Percentiles rank a stretch among this genome's conserved stretches.
These are phyloP conservation scores for Fusarium sp. DNA, from an alignment of 2,329 filamentous ascomycete genomes.

Conservation along the genomic window DNA sequence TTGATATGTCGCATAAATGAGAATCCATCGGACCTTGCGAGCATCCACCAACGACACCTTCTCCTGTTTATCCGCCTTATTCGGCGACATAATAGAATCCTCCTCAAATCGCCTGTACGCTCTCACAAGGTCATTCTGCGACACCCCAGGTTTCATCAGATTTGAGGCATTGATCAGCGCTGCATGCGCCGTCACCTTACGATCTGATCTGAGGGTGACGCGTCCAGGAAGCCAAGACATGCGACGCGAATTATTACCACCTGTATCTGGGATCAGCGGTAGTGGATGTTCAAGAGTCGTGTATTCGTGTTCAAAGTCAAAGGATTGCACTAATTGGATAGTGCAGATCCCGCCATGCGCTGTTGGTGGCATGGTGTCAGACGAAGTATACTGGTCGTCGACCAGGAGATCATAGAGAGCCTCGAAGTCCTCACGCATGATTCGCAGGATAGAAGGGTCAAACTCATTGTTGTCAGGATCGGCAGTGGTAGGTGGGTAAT, in stretches of 20 bases:
- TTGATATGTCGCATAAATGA: constrained; percentile 82
- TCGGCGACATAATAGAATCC: constrained; percentile 64
- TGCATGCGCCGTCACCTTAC: constrained; percentile 65
- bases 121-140: constrained; percentile 71
- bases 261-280: constrained; percentile 73
- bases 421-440: constrained; percentile 79
- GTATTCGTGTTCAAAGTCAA: constrained; percentile 74
- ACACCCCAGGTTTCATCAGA: constrained; percentile 53
- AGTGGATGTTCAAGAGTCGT: constrained; percentile 74
- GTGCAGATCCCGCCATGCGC: constrained; percentile 79
- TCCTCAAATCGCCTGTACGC: constrained; percentile 81
- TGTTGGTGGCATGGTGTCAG: constrained; percentile 65
- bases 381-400: constrained; percentile 69
- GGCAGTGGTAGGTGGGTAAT: constrained; percentile 74
- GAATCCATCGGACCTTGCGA: constrained; percentile 83
- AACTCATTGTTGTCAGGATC: constrained; percentile 61
- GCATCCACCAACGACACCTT: constrained; percentile 73
- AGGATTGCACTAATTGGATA: constrained; percentile 76
- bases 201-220: constrained; percentile 63
- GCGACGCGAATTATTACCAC: constrained; percentile 51
- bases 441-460: constrained; percentile 69
- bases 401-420: constrained; percentile 80
- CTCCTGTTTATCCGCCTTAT: constrained; percentile 69
- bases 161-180: constrained; percentile 69
- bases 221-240: constrained; percentile 60